Conservation (phyloP, 1,284 basidiomycete genomes). For the Lignosus rhinocerotis region DNA sequence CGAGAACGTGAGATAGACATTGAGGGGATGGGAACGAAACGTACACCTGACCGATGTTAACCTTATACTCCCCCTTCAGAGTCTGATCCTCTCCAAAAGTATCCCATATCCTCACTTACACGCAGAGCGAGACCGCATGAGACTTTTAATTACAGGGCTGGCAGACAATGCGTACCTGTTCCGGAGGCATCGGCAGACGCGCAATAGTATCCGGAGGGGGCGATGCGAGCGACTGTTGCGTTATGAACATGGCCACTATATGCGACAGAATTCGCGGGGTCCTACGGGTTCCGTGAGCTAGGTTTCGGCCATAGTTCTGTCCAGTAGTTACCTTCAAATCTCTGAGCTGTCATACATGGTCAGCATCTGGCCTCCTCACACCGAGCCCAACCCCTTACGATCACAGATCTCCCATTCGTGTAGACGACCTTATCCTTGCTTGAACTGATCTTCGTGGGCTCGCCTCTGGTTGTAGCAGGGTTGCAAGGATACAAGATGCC, state of each 20-base stretch:
- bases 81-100: conserved; percentile 84
- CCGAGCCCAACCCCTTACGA: conserved; percentile 55
- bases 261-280: conserved; percentile 55
- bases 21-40: conserved; percentile 25
- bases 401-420: conserved; percentile 82
- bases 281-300: conserved; percentile 38
- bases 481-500: conserved; percentile 69
- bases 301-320: background rate
- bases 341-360: conserved; percentile 46
- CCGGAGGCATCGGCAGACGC: conserved; percentile 86
- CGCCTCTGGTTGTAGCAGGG: conserved; percentile 72
- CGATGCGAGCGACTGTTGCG: conserved; percentile 88
- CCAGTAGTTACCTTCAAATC: conserved; percentile 50
- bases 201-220: conserved; percentile 93
- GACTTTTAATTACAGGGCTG: background rate
- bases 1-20: background rate
- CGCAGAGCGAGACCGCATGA: background rate
- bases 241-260: conserved; percentile 85
- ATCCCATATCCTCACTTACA: conserved; percentile 91
- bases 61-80: conserved; percentile 84
- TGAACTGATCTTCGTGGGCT: conserved; percentile 81
- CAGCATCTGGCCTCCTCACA: background rate
- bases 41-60: conserved; percentile 81
- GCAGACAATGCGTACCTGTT: conserved; percentile 52
- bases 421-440: conserved; percentile 87